phyloP scores from a whole-genome alignment of 192 early-diverging fungal species.

The Linnemannia hyalina region DNA sequence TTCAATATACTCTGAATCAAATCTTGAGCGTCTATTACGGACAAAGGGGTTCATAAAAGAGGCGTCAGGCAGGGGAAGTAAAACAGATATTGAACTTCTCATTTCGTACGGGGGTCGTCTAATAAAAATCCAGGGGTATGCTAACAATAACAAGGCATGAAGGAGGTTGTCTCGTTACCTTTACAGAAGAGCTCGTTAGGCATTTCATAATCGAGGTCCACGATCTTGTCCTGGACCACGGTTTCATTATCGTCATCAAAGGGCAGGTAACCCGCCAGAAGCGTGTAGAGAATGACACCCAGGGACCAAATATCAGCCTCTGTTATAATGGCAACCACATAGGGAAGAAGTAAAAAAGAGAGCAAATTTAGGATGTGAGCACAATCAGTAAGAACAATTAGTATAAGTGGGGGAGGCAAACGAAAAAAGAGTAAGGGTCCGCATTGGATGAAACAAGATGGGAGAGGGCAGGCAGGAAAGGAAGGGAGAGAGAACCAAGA shows the following conservation, averaged over 20 bases:
- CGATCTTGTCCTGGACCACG: slow-evolving; percentile 77
- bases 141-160: not conserved
- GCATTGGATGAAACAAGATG: not conserved
- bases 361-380: not conserved
- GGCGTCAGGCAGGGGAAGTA: not conserved
- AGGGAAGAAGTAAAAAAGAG: not conserved
- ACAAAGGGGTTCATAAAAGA: slow-evolving; percentile 1
- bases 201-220: slow-evolving; percentile 79
- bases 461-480: not conserved
- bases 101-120: not conserved
- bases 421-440: not conserved
- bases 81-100: not conserved
- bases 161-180: slow-evolving; percentile 47
- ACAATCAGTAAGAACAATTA: not conserved
- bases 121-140: not conserved
- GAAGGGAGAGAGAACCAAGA: not conserved
- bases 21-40: slow-evolving; percentile 64
- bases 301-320: slow-evolving; percentile 96
- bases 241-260: slow-evolving; percentile 87
- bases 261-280: slow-evolving; percentile 83
- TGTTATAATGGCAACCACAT: slow-evolving; percentile 36
- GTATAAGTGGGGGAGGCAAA: not conserved
- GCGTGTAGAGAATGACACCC: slow-evolving; percentile 92
- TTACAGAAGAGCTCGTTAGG: slow-evolving; percentile 70
- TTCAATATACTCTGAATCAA: slow-evolving; percentile 77